phyloP scores from a whole-genome alignment of 1,284 basidiomycete species.

The Schizopora paradoxa region DNA sequence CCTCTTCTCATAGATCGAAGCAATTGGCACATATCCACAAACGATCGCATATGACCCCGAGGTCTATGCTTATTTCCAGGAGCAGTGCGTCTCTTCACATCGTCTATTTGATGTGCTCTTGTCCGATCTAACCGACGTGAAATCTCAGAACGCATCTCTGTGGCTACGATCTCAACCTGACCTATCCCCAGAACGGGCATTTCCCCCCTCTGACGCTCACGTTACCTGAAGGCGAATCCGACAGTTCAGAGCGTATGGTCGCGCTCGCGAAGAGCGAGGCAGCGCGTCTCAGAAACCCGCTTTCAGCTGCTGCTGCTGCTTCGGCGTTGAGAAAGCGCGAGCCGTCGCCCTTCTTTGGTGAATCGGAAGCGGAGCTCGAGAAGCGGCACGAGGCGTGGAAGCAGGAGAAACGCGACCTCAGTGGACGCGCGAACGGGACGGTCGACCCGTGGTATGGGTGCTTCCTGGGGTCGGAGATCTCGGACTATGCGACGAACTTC shows the following conservation, averaged over 20 bases:
- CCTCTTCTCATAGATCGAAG: conserved; percentile 34
- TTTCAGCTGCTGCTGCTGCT: neutral
- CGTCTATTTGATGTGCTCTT: neutral
- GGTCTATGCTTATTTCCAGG: conserved; percentile 59
- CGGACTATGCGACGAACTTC: conserved; percentile 57
- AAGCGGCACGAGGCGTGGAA: conserved; percentile 1
- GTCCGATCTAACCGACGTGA: neutral
- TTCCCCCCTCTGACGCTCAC: conserved; percentile 36
- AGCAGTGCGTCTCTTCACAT: conserved; percentile 47
- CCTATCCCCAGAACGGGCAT: conserved; percentile 56
- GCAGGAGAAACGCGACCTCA: conserved; percentile 22
- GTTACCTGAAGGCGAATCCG: neutral
- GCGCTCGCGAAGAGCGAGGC: neutral
- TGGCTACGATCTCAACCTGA: conserved; percentile 59
- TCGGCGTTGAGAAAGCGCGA: conserved; percentile 5
- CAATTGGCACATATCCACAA: conserved; percentile 66
- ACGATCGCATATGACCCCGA: conserved; percentile 61
- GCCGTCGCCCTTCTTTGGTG: neutral
- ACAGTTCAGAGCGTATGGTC: neutral
- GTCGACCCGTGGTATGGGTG: conserved; percentile 59
- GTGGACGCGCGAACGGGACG: conserved; percentile 38
- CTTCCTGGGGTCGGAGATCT: conserved; percentile 43
- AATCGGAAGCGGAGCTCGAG: neutral
- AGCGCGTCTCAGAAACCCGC: neutral
- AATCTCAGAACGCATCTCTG: conserved; percentile 48